These are phyloP conservation scores for Eutypa lata DNA, from an alignment of 2,329 filamentous ascomycete genomes.

Conservation along the genomic window DNA sequence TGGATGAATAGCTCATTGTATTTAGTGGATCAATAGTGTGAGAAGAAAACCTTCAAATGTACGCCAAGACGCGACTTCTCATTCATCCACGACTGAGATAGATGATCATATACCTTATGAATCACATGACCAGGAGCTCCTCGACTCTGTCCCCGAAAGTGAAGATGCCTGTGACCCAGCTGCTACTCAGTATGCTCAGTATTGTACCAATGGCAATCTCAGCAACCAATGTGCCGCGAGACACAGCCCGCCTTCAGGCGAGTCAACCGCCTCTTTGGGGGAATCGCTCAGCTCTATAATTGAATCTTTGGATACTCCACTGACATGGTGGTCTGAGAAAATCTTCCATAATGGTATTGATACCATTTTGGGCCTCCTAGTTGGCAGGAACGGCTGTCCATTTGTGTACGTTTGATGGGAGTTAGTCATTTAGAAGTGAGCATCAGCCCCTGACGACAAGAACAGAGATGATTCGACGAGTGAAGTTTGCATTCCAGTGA, in stretches of 20 bases:
- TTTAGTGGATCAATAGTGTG: not conserved
- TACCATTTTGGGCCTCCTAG: not conserved
- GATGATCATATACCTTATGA: not conserved
- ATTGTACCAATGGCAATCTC: not conserved
- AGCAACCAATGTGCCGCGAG: not conserved
- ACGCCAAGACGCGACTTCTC: not conserved
- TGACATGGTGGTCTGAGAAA: not conserved
- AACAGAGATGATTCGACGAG: conserved; percentile 1
- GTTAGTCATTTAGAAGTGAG: not conserved
- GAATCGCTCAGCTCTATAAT: too few species aligned
- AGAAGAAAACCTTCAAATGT: not conserved
- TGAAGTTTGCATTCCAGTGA: not conserved
- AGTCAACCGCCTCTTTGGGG: too few species aligned
- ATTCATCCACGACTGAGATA: too few species aligned
- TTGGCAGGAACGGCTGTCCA: conserved; percentile 2
- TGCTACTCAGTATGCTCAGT: not conserved
- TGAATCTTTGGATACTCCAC: not conserved
- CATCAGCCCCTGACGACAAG: not conserved
- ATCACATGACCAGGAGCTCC: not conserved
- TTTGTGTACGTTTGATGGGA: conserved; percentile 1
- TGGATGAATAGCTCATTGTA: not conserved
- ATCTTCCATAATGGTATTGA: conserved; percentile 1
- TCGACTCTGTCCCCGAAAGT: not conserved
- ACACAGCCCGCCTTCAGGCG: not conserved
- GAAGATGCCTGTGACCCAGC: not conserved